Evolutionary conservation across 768 basidiomycete genomes (phyloP), one percentile per base, ranked within the genome.

Genomic region (Suillus clintonianus): DNA sequence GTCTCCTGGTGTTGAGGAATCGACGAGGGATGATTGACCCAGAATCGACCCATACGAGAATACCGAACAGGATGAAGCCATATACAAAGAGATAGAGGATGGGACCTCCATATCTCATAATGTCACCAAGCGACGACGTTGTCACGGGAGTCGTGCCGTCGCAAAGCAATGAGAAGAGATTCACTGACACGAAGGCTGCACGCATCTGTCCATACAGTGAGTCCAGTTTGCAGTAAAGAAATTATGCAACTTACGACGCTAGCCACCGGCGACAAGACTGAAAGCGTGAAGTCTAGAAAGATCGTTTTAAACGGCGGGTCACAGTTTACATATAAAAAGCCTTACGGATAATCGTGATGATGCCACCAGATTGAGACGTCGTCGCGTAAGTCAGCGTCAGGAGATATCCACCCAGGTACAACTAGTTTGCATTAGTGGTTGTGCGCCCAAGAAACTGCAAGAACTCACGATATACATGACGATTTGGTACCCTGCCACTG

Each of bases 111-210:
- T 81, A 93, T 67, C 84, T 81, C 62, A 78, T 76, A 63, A 94
- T 85, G 36, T 75, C 68, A 9, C 86, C 85, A 63, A 87, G 75
- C 1, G 85, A 82, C 1, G 80, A 68, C 0, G 81, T 64, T 0
- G 81, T 82, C 32, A 86, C 81, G 1, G 78, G 72, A 19, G 77
- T 79, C 4, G 79, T 74, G 9, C 88, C 88, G 62, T 86, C 76
- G 69, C 91, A 92, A 4, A 91, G 83, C 4, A 93, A 77, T 14
- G 86, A 87, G 75, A 93, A 94, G 4, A 92, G 74, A 69, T 93
- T 92, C 66, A 90, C 81, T 0, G 91, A 90, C n/a, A 94, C 85
- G 22, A 94, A 81, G 4, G 84, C 83, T 0, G 90, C 86, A 48
- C 92, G 83, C 47, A 85, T 72, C 90, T 91, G 5, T 2, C 5